Conservation (phyloP, 75 land plant genomes). For the Chamaecyparis obtusa region DNA sequence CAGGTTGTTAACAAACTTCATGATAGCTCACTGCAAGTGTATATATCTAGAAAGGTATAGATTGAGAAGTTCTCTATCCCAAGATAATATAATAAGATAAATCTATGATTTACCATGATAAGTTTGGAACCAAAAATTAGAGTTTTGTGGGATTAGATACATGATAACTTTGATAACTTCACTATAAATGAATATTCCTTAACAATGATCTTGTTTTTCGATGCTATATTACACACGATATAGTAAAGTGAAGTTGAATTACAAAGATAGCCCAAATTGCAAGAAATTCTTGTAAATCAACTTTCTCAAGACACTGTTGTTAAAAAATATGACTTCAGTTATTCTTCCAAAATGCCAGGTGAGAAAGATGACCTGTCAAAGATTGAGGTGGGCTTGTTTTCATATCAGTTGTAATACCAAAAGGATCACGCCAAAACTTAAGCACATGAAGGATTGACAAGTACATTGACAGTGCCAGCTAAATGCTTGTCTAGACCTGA, state of each 20-base stretch:
- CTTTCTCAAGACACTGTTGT: not conserved
- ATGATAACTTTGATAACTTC: not conserved
- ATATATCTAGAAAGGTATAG: not conserved
- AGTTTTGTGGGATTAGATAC: not conserved
- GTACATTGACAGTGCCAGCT: constrained; percentile 72
- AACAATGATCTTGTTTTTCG: not conserved
- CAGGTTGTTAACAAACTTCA: not conserved
- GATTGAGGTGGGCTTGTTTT: constrained; percentile 24
- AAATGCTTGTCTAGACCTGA: constrained; percentile 69
- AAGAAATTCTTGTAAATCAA: not conserved
- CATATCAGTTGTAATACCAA: constrained; percentile 14
- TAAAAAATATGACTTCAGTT: not conserved
- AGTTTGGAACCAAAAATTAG: not conserved
- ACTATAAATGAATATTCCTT: not conserved
- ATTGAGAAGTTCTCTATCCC: not conserved
- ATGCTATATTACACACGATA: not conserved
- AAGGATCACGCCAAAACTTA: constrained; percentile 77
- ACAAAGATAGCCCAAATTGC: not conserved
- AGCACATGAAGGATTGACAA: constrained; percentile 86
- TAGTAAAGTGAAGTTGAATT: not conserved
- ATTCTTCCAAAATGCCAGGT: constrained; percentile 44
- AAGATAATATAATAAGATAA: not conserved
- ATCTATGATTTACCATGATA: not conserved
- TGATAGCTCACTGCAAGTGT: not conserved
- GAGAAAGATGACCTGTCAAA: constrained; percentile 34